Base-by-base conservation (phyloP, 176 grass and related monocot species). In the Microstegium vimineum region DNA sequence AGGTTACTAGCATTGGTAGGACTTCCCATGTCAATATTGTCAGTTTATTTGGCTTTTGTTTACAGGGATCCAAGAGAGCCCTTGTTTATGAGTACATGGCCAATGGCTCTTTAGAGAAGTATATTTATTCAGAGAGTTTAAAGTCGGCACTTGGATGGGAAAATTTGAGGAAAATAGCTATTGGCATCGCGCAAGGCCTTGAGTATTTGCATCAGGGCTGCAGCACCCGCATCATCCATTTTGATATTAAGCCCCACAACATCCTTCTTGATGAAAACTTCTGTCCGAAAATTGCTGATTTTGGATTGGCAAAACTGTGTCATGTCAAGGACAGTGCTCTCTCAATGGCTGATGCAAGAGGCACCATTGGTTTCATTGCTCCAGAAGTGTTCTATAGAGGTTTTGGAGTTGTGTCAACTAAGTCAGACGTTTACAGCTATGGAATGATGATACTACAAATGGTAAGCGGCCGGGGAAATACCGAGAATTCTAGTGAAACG, bases 201-300 rank as follows among this genome's bases (percentile, higher is more conserved):
- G 92, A 89, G 16, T 94, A 91, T 83, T 84, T 94, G 76, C 92
- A 92, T 27, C 78, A 35, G 11, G 82, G 84, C 22, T 90, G 91
- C n/a, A 93, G 13, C 12, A 80, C 87, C 9, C 89, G 69, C 8
- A 94, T 92, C 37, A 86, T 94, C 14, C 92, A 94, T 88, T 94
- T 94, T 66, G 92, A 94, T 41, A 90, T 94, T 51, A 94, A 94
- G 77, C 89, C 92, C 62, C 87, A 92, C 0, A 94, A 94, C 25
- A 90, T 94, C 10, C 81, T 94, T 47, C 47, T 94, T 7, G 84
- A 90, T 35, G n/a, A 87, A 25, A 36, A 87, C 7, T 92, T 92
- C 10, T 74, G 51, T 36, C 92, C 92, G 0, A 94, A 94, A 61
- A 84, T 91, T 54, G 86, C 89, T 3, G 89, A 91, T 68, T 94